Percentiles rank a stretch among this genome's conserved stretches.
These are phyloP conservation scores for Staphylotrichum tortipilum DNA, from an alignment of 495 filamentous ascomycete species.

Conservation along the genomic window DNA sequence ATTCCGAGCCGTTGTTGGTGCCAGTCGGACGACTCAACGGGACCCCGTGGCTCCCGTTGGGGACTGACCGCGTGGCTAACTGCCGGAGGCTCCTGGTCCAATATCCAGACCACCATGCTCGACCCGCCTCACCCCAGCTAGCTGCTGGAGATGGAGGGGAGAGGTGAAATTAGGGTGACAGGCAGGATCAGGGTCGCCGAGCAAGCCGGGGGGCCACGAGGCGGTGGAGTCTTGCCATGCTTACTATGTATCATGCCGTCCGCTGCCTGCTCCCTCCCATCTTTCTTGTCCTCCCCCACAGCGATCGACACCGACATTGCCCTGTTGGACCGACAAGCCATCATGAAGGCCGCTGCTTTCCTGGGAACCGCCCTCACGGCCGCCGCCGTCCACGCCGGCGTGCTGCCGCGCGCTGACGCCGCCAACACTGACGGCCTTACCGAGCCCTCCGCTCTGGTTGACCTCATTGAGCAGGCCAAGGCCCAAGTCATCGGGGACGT, in stretches of 20 bases:
- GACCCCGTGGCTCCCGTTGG: too few species aligned
- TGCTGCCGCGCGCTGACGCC: background rate
- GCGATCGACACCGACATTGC: background rate
- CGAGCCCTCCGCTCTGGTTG: background rate
- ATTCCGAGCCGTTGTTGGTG: too few species aligned
- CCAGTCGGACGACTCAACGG: too few species aligned
- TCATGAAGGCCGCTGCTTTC: constrained; percentile 4
- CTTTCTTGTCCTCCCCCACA: background rate
- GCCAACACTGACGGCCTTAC: background rate
- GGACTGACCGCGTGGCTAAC: too few species aligned
- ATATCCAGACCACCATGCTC: too few species aligned
- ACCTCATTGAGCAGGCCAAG: constrained; percentile 9
- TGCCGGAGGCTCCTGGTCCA: too few species aligned
- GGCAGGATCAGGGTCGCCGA: background rate
- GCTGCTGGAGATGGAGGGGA: background rate
- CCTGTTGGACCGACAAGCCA: background rate
- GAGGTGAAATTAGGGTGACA: too few species aligned
- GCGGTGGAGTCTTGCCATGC: background rate
- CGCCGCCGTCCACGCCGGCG: constrained; percentile 1
- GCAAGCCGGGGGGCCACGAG: background rate
- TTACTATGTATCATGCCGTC: background rate
- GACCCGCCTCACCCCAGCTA: too few species aligned
- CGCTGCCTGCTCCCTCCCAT: background rate
- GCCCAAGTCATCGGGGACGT: background rate
- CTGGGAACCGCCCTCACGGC: constrained; percentile 6